Evolutionary conservation across 352 stramenopile genomes (phyloP).

Genomic region (Phytophthora fragariae): DNA sequence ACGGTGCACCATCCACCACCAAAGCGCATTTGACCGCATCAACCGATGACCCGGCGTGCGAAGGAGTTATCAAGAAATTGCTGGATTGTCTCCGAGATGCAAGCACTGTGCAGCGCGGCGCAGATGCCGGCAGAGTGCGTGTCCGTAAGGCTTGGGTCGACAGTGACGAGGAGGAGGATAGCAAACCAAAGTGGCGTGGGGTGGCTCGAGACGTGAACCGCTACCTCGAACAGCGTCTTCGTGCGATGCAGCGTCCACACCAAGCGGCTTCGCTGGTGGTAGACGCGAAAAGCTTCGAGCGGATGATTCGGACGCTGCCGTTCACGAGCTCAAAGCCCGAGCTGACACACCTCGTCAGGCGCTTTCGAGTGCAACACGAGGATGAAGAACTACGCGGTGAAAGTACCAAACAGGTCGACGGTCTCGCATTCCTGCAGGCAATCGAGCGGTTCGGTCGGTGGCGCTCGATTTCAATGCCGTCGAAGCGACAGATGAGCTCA

Average conservation of each 20-base stretch:
- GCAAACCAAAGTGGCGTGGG: conserved; percentile 52
- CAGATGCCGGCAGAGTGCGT: neutral
- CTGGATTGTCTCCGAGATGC: conserved; percentile 54
- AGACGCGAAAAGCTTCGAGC: conserved; percentile 45
- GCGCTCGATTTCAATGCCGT: conserved; percentile 35
- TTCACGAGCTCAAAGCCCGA: conserved; percentile 52
- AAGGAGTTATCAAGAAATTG: conserved; percentile 60
- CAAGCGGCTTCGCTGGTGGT: conserved; percentile 23
- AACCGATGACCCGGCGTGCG: conserved; percentile 43
- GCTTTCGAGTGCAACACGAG: conserved; percentile 20
- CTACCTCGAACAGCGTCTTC: conserved; percentile 53
- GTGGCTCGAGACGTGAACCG: conserved; percentile 50
- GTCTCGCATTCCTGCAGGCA: conserved; percentile 44
- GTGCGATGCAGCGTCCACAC: conserved; percentile 24
- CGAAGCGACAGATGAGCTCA: conserved; percentile 17
- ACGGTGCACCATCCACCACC: conserved; percentile 12
- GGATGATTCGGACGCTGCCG: conserved; percentile 48
- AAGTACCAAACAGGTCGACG: conserved; percentile 30
- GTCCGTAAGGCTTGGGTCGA: conserved; percentile 32
- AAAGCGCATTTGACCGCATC: conserved; percentile 8
- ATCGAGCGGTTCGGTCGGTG: conserved; percentile 48
- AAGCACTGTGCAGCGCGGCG: conserved; percentile 18
- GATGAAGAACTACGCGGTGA: neutral
- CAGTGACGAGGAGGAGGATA: conserved; percentile 39
- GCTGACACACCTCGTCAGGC: conserved; percentile 34